phyloP scores from a whole-genome alignment of 345 rosid genomes.

The Hypericum androsaemum region DNA sequence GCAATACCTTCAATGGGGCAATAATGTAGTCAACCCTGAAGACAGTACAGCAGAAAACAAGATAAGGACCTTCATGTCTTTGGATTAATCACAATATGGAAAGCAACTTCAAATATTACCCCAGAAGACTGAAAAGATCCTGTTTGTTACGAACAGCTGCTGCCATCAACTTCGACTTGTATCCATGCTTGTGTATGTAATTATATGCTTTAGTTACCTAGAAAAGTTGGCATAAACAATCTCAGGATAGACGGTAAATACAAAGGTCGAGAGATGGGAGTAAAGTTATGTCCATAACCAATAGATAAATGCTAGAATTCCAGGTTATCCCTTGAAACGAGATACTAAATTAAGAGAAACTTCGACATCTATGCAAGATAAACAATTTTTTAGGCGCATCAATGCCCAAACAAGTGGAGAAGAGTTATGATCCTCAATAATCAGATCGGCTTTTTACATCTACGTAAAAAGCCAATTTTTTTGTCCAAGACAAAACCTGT shows the following conservation, averaged over 20 bases:
- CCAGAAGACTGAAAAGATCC: constrained; percentile 84
- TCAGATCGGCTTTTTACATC: neutral
- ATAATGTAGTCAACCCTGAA: constrained; percentile 86
- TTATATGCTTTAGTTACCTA: constrained; percentile 65
- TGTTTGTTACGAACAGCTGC: constrained; percentile 98
- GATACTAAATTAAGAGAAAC: too few species aligned
- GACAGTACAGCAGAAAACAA: constrained; percentile 12
- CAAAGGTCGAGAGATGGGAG: neutral
- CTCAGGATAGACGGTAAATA: neutral
- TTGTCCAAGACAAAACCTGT: neutral
- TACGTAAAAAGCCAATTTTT: neutral
- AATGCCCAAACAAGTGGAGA: too few species aligned
- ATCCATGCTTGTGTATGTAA: constrained; percentile 86
- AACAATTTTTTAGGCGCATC: too few species aligned
- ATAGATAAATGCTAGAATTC: too few species aligned
- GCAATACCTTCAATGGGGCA: constrained; percentile 81
- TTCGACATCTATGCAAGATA: too few species aligned
- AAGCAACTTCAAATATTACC: constrained; percentile 29
- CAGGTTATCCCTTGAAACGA: too few species aligned
- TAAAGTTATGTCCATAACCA: too few species aligned
- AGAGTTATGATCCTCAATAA: too few species aligned
- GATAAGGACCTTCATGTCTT: neutral
- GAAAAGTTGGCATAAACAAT: neutral
- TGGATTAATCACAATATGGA: neutral
- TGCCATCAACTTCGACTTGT: constrained; percentile 92